Evolutionary conservation across 1,284 basidiomycete genomes (phyloP), one percentile per base, ranked within the genome.

Genomic region (Somion occarium): DNA sequence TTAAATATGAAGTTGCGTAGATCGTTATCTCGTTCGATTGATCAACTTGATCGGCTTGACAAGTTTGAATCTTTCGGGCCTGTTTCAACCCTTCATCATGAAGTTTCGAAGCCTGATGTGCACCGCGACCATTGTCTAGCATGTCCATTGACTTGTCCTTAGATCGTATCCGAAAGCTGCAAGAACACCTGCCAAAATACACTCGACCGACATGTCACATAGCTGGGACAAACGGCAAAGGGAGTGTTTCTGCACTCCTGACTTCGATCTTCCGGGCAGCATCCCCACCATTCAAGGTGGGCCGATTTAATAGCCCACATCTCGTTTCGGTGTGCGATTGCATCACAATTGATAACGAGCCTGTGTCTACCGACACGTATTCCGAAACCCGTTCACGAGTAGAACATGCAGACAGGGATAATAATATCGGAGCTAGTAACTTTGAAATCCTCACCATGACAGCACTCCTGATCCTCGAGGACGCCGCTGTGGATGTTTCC

Each of bases 151-250:
- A 90, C 56, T 82, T 97, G 7, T 83, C 85, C 1, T 76, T 97
- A 1, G 74, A 84, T 38, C 82, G 92, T 3, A 84, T 98, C 58
- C 65, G 65, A 20, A 67, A 58, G 3, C 74, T 97, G 2, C 75
- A 88, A 47, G 54, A 64, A 3, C 66, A 75, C 49, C 74, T 98
- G 1, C 84, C 83, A 0, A 72, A 77, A 0, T 85, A 88, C 61
- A 80, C 73, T 0, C 81, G 92, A 1, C 95, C 94, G 0, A 92
- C 95, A 1, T 78, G 94, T 37, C 97, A 99, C 64, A 80, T 99
- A 48, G 87, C 93, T 3, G 96, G 97, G 0, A 99, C 97, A 0
- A 99, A 99, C 69, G 96, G 96, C 25, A 99, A 99, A 69, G 97
- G 97, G 24, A 94, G 89, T 53, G 91, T 95, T 9, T 87, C 92